Percentiles rank a stretch among this genome's conserved stretches.
phyloP scores from a whole-genome alignment of 495 filamentous ascomycete genomes.

The Staphylotrichum longicolle region DNA sequence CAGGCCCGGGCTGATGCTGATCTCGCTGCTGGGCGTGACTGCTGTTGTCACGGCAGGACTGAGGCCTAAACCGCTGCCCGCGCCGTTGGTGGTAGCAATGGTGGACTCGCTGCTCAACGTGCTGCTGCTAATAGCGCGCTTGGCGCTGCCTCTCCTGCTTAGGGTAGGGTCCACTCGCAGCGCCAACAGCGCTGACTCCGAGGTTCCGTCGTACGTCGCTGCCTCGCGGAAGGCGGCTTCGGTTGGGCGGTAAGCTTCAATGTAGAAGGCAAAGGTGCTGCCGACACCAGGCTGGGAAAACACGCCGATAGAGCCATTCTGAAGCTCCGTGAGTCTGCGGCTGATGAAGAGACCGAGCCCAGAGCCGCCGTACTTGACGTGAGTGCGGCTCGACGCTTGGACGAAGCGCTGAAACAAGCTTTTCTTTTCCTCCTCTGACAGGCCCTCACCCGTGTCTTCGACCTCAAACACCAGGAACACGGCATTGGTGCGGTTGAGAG shows the following conservation, averaged over 20 bases:
- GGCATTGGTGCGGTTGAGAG: slow-evolving; percentile 29
- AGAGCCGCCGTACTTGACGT: slow-evolving; percentile 72
- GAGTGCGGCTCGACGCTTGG: slow-evolving; percentile 69
- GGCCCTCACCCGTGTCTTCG: slow-evolving; percentile 69
- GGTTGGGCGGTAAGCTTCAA: slow-evolving; percentile 55
- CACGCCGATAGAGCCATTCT: slow-evolving; percentile 75
- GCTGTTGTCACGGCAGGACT: neutral
- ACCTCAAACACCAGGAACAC: slow-evolving; percentile 68
- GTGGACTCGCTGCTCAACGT: slow-evolving; percentile 13
- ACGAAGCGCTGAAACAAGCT: slow-evolving; percentile 73
- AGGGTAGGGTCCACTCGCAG: slow-evolving; percentile 5
- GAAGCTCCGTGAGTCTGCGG: slow-evolving; percentile 67
- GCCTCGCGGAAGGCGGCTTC: slow-evolving; percentile 33
- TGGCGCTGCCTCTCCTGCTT: slow-evolving; percentile 1
- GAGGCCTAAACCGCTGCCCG: neutral
- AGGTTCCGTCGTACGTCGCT: slow-evolving; percentile 22
- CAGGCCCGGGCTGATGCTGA: neutral
- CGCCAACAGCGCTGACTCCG: slow-evolving; percentile 22
- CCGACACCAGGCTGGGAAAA: slow-evolving; percentile 63
- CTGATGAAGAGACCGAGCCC: slow-evolving; percentile 78
- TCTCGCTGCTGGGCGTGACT: slow-evolving; percentile 12
- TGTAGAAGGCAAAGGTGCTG: slow-evolving; percentile 77
- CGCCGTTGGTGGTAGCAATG: neutral
- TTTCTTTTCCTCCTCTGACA: slow-evolving; percentile 64
- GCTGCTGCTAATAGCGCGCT: slow-evolving; percentile 16